Evolutionary conservation across 352 stramenopile species (phyloP), one percentile per base, ranked within the genome.

Genomic region (Chrysophaeum taylorii): DNA sequence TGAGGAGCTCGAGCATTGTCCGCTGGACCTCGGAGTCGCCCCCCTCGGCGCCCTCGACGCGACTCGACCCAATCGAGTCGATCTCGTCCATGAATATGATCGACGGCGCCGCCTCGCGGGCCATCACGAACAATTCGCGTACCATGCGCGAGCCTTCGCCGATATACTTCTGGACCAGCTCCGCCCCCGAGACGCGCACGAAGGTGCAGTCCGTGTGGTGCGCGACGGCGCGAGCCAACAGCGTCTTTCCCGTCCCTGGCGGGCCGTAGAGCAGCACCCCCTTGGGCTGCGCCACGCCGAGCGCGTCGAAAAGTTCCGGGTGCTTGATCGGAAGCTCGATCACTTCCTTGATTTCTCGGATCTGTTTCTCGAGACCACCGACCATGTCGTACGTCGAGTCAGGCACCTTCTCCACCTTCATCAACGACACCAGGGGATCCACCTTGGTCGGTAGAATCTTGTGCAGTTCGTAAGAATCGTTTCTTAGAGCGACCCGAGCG

Each of bases 11-110:
- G 43, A 99, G 84, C 95, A 99, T 99, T 57, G 95, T 99, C 50
- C 95, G 89, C 83, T 98, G 94, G 53, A 99, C 95, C 80, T 99
- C 95, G 25, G 92, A 98, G 80, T 99, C 95, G 35, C 94, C 94
- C 42, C 87, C 84, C 62, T 93, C 88, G 53, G 88, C 86, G 35
- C 78, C 83, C 33, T 82, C 80, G 68, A 96, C 91, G 75, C 94
- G 89, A 50, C 89, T 84, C 29, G 88, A 93, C 66, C 95, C 95
- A 73, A 99, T 99, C 54, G 91, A 98, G 82, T 99, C 95, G 78
- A 99, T 98, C 82, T 99, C 95, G 78, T 99, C 95, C 95, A 99
- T 99, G 73, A 99, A 99, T 72, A 99, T 99, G 78, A 99, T 98
- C 35, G 89, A 97, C 31, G 95, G 95, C n/a, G 94, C 92, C 1